These are phyloP conservation scores for Basidiobolus meristosporus DNA, from an alignment of 371 early-diverging fungal species.

Conservation along the genomic window DNA sequence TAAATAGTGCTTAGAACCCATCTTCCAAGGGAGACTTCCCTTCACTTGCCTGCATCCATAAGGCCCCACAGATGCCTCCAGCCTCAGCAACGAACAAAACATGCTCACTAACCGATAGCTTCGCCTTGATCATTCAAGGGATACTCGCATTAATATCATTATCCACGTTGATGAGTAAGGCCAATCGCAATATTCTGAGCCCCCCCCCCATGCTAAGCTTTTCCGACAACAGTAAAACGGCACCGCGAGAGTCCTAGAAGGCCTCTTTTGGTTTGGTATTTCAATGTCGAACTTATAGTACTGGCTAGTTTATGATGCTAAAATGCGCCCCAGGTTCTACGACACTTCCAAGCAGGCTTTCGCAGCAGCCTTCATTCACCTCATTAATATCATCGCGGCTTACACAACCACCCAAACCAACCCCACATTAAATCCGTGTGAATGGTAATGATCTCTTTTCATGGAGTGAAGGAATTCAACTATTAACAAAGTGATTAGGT, in stretches of 20 bases:
- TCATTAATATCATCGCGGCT: conserved; percentile 32
- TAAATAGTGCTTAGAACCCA: too few species aligned
- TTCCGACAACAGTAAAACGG: too few species aligned
- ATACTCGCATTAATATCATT: conserved; percentile 32
- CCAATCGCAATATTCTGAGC: too few species aligned
- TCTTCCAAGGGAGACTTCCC: too few species aligned
- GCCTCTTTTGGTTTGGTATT: too few species aligned
- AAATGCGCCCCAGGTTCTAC: too few species aligned
- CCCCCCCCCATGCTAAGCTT: too few species aligned
- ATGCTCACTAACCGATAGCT: conserved; percentile 12
- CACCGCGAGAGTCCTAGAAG: conserved; percentile 33
- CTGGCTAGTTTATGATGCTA: background rate
- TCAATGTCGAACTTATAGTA: background rate
- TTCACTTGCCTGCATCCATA: too few species aligned
- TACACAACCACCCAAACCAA: conserved; percentile 31
- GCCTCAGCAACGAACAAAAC: too few species aligned
- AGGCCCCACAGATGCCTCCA: too few species aligned
- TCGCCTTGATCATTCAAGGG: conserved; percentile 39
- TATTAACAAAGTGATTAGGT: conserved; percentile 18
- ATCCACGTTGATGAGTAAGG: conserved; percentile 35
- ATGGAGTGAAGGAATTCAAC: background rate
- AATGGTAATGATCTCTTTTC: conserved; percentile 21
- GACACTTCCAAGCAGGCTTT: too few species aligned
- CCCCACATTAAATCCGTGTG: conserved; percentile 45
- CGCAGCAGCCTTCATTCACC: conserved; percentile 39